Evolutionary conservation across 164 flowering plant species (phyloP).

Genomic region (Aristolochia californica): DNA sequence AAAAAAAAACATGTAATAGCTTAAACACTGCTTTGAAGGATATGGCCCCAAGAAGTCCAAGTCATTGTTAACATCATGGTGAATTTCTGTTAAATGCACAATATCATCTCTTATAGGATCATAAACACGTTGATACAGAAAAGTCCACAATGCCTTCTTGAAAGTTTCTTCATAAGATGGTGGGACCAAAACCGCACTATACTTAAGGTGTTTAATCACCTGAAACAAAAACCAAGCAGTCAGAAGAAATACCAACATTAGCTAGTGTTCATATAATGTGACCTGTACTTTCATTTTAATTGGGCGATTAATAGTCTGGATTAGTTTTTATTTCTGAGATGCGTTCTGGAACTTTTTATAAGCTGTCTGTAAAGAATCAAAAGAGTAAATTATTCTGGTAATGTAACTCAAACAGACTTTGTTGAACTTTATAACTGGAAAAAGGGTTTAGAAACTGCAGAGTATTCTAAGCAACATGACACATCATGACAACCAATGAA

Average conservation of each 20-base stretch:
- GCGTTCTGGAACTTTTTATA: too few relatives aligned
- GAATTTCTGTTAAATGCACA: slow-evolving; percentile 50
- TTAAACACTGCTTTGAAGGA: slow-evolving; percentile 33
- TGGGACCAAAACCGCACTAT: slow-evolving; percentile 55
- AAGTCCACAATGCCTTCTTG: slow-evolving; percentile 81
- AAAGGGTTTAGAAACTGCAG: too few relatives aligned
- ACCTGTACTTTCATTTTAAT: too few relatives aligned
- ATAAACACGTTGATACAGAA: slow-evolving; percentile 89
- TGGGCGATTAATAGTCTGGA: too few relatives aligned
- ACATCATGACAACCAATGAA: too few relatives aligned
- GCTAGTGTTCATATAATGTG: too few relatives aligned
- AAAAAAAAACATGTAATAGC: not conserved
- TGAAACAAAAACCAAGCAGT: slow-evolving; percentile 18
- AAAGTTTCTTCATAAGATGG: slow-evolving; percentile 79
- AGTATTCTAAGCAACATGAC: too few relatives aligned
- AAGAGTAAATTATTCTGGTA: too few relatives aligned
- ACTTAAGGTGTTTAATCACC: slow-evolving; percentile 85
- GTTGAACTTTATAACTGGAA: too few relatives aligned
- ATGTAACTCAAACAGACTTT: too few relatives aligned
- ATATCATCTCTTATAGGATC: slow-evolving; percentile 60
- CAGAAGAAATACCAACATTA: not conserved
- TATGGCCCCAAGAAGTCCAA: slow-evolving; percentile 96
- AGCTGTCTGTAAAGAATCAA: too few relatives aligned
- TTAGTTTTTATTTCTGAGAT: too few relatives aligned
- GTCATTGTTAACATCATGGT: slow-evolving; percentile 33